Base-by-base conservation (phyloP, 176 grass and related monocot genomes). In the Urochloa ruziziensis region DNA sequence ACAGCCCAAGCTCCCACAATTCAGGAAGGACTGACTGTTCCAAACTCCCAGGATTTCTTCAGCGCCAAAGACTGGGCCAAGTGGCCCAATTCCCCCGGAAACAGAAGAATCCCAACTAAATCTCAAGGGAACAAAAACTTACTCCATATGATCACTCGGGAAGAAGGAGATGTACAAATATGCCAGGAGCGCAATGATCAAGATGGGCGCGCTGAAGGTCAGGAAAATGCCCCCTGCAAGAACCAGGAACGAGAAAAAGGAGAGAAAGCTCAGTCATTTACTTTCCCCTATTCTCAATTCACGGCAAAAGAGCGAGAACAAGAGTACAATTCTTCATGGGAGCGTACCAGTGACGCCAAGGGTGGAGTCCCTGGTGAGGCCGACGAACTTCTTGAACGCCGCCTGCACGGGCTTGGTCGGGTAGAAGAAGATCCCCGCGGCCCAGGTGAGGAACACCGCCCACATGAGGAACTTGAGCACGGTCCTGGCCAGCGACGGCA, bases 381-480 rank as follows among this genome's bases (percentile, higher is more conserved):
- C 23, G 16, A 82, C 8, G 80, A 67, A 91, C 62, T 27, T 75
- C 14, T 13, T 23, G 33, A 89, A 59, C 79, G 80, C 56, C 23
- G 70, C 52, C 65, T 70, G 78, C 80, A 23, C 80, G 30, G 85
- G 62, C 11, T 78, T 70, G 75, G 86, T 95, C 10, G 92, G 87
- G 74, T 81, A 93, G 79, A 98, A 80, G 85, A 93, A 93, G 81
- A 98, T 90, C 19, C 72, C 87, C 59, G 67, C 77, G 36, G 76
- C 84, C 96, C 96, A 98, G 29, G 67, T 84, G 57, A 95, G 58
- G 79, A 95, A 88, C 28, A 93, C 74, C 49, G 75, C 68, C 96
- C 96, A 98, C 89, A 98, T 95, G 14, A 93, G 69, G 60, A 80
- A 88, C 77, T 93, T 93, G 80, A 98, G 87, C 73, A 79, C 81